phyloP scores from a whole-genome alignment of 768 basidiomycete genomes.

The Exidia glandulosa region DNA sequence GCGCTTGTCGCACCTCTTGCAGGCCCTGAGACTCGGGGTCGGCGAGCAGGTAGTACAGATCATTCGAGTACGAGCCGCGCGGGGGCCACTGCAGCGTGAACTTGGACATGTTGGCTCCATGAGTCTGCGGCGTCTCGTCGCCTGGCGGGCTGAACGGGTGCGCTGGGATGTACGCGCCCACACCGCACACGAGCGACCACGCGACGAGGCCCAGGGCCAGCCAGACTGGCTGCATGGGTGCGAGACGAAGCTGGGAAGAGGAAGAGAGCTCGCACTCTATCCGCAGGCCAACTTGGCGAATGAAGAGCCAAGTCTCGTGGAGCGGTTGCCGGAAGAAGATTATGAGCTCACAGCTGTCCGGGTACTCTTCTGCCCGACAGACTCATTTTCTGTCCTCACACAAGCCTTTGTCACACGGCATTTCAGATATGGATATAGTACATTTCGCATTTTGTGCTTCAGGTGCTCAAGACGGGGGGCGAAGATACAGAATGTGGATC shows the following conservation, averaged over 20 bases:
- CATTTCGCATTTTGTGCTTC: no score
- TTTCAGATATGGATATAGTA: no score
- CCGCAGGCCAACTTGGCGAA: no score
- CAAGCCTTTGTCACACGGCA: no score
- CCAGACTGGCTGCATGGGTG: not conserved
- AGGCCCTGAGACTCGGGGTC: slow-evolving; percentile 38
- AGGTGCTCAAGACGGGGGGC: no score
- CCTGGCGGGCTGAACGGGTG: not conserved
- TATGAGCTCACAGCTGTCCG: no score
- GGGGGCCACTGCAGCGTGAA: slow-evolving; percentile 4
- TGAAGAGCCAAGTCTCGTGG: no score
- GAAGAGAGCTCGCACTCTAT: no score
- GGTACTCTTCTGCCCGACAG: no score
- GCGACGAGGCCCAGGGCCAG: not conserved
- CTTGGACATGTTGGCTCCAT: not conserved
- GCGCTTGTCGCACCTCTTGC: slow-evolving; percentile 36
- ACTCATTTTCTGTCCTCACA: no score
- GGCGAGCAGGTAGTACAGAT: slow-evolving; percentile 50
- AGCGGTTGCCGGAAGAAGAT: no score
- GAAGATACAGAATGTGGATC: no score
- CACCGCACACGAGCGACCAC: not conserved
- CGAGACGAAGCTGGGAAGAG: not conserved
- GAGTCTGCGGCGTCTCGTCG: not conserved
- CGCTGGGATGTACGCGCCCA: not conserved
- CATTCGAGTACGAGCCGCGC: slow-evolving; percentile 38